Evolutionary conservation across 768 basidiomycete genomes (phyloP).

Genomic region (Mycena sanguinolenta): DNA sequence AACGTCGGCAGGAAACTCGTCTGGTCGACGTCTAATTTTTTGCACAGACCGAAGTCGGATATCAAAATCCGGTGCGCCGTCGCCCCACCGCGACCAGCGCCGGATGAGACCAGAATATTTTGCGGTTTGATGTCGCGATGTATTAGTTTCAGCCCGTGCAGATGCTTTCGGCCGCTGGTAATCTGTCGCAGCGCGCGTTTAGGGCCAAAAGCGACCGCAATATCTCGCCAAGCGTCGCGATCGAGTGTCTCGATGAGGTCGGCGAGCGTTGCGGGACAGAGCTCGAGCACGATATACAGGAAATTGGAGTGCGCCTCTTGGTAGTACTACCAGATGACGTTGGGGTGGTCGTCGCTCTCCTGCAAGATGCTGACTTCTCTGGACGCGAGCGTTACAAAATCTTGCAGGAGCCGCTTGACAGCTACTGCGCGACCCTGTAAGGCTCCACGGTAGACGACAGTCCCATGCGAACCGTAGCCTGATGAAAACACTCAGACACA

Average conservation of each 20-base stretch:
- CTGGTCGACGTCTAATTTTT: slow-evolving; percentile 95
- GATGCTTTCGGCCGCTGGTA: slow-evolving; percentile 87
- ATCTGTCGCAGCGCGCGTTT: slow-evolving; percentile 92
- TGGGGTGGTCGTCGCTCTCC: slow-evolving; percentile 97
- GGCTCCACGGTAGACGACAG: slow-evolving; percentile 93
- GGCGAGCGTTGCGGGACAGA: slow-evolving; percentile 91
- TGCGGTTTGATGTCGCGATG: slow-evolving; percentile 99
- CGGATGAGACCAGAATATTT: slow-evolving; percentile 90
- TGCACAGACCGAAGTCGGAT: slow-evolving; percentile 97
- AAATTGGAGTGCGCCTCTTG: slow-evolving; percentile 95
- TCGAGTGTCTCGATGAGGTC: slow-evolving; percentile 88
- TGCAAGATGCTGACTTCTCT: slow-evolving; percentile 96
- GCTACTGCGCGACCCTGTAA: slow-evolving; percentile 98
- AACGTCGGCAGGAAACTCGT: slow-evolving; percentile 95
- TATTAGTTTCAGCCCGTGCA: slow-evolving; percentile 95
- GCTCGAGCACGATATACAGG: slow-evolving; percentile 96
- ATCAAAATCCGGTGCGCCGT: slow-evolving; percentile 92
- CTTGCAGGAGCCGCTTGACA: slow-evolving; percentile 95
- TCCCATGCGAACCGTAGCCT: slow-evolving; percentile 98
- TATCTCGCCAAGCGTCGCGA: slow-evolving; percentile 76
- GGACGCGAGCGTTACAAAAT: slow-evolving; percentile 94
- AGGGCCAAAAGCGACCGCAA: slow-evolving; percentile 83
- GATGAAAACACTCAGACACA: background rate
- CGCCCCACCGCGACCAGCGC: slow-evolving; percentile 65
- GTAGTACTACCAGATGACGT: slow-evolving; percentile 98